Evolutionary conservation across 805 yeast genomes (phyloP), one percentile per base, ranked within the genome.

Genomic region (Kuraishia capsulata): DNA sequence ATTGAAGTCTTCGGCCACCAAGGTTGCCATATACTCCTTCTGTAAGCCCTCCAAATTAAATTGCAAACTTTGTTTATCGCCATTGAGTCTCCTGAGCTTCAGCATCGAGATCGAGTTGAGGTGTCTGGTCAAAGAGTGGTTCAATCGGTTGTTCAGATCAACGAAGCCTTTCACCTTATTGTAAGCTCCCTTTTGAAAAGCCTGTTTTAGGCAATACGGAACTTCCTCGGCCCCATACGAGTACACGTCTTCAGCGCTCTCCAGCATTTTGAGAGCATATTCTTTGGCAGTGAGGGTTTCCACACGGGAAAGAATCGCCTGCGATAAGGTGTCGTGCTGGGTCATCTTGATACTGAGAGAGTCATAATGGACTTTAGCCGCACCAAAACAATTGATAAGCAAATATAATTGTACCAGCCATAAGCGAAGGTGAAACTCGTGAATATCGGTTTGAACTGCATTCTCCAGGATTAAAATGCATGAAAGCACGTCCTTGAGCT

Each of bases 381-480:
- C 54, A 2, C 69, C 53, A 24, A 65, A 64, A 8, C 76, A 62
- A 36, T 87, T 87, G 6, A 86, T 50, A 16, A 67, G 51, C 13
- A 72, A 64, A 55, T 82, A 84, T 3, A 86, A 52, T 23, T 75
- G 67, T 36, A 83, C 67, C 26, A 88, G 61, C 89, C 92, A 84
- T 6, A 85, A 57, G 39, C 78, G 68, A 17, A 84, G 61, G 48
- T 77, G 79, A 52, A 78, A 85, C 51, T 89, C 89, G 44, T 79
- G 76, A n/a, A 71, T 70, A 52, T 88, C 95, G 6, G 59, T 52
- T 6, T 48, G 34, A 10, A 71, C 60, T 2, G 79, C 73, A 14
- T 65, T 55, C 49, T 83, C 87, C n/a, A 89, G 59, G 4, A 82
- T 54, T 1, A 72, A 48, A 8, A 81, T 62, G 5, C 75, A 63